Evolutionary conservation across 176 grass and related monocot species (phyloP), one percentile per base, ranked within the genome.

Genomic region (Ensete glaucum): DNA sequence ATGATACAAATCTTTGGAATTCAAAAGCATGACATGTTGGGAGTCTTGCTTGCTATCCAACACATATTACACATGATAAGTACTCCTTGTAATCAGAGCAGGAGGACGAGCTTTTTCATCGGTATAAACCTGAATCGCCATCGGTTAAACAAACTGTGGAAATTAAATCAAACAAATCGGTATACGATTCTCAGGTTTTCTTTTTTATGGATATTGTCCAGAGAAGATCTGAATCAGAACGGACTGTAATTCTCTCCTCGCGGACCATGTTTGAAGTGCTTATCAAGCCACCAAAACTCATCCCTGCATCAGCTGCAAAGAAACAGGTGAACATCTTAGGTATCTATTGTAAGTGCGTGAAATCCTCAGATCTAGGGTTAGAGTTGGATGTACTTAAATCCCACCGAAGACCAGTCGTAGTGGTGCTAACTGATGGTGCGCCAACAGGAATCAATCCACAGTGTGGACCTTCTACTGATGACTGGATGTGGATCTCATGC

Each of bases 221-320:
- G n/a, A 99, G 71, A 80, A 99, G 82, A 85, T 99, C 90, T 83
- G 86, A 71, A 85, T 91, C 90, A 53, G 94, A 98, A 26, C 57
- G 74, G 68, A 98, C 82, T 0, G 88, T 91, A 52, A 93, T 75
- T 72, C 76, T 89, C 29, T 89, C 86, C 9, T 84, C 82, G 8
- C 82, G 76, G 49, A 91, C 95, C 12, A 91, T 73, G 78, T 98
- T 98, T 54, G 90, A 98, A 76, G 95, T 98, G 84, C 90, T 93
- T 67, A 98, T 54, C 69, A 98, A 65, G 48, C 88, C 80, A 43
- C 95, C 90, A 79, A 84, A 98, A n/a, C 81, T 80, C 95, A 98
- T 93, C 54, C 19, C 78, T 9, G 50, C 64, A 13, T 73, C 23
- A 54, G 43, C 78, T 80, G 78, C 51, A 80, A 70, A 57, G 14